Evolutionary conservation across 2,329 filamentous ascomycete species (phyloP), one percentile per base, ranked within the genome.

Genomic region (Fusarium buharicum): DNA sequence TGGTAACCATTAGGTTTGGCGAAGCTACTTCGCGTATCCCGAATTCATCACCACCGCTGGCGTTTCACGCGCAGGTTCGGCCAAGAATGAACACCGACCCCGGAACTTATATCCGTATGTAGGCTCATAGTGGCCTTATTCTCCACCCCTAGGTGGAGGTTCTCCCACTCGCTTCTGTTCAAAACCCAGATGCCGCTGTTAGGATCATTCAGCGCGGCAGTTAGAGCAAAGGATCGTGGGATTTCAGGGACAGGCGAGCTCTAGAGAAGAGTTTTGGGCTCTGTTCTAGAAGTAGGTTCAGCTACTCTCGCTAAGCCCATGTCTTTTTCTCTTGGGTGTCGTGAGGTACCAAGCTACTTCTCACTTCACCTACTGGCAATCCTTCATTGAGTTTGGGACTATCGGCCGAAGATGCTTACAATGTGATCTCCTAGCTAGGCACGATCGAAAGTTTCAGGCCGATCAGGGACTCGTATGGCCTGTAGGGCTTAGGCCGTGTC

Each of bases 121-220:
- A 39, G 43, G 47, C 20, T 43, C 39, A 17, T 24, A 43, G 24
- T 62, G 44, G 51, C 22, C 44, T 62, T 22, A 50, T 65, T 48
- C 61, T 65, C 62, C 62, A 62, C 62, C 40, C 22, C 14, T 31
- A 17, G 49, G 61, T 58, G 61, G 62, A 62, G 48, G 62, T 47
- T 50, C 22, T 54, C 39, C 44, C 33, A 45, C 34, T 36, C 49
- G 40, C 34, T 34, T 51, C 52, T 37, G 22, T 46, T 34, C 46
- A 40, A 28, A 50, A 41, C 14, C 33, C 52, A 66, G 51, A 16
- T 63, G 30, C 45, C 45, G 38, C 30, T 55, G 62, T 55, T 45
- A 45, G 57, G 57, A 59, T 59, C 20, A 30, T 59, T 28, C 41
- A 65, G 27, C 52, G 39, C 58, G 45, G 62, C 41, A 55, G 41